Base-by-base conservation (phyloP, 192 early-diverging fungal species). In the Umbelopsis sp. region DNA sequence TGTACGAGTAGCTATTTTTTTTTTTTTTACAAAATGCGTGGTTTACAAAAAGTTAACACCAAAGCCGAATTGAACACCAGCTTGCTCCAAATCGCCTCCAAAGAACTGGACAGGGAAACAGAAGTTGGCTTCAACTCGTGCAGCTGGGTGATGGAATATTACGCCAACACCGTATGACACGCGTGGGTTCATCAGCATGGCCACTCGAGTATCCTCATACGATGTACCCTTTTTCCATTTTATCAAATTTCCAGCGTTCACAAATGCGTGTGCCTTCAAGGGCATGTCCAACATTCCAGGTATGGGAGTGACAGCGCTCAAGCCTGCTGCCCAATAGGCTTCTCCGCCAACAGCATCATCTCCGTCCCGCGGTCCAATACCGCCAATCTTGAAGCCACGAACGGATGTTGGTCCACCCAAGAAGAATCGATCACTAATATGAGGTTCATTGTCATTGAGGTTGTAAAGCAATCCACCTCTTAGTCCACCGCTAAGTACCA, bases 281-380 rank as follows among this genome's bases (percentile, higher is more conserved):
- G 91, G 87, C 21, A 88, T 76, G 11, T 67, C 75, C 3, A 76
- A 67, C 5, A 95, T 71, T 51, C 79, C 88, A 6, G 97, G 96
- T 71, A 97, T 74, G 9, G 94, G 94, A 0, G 94, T 89, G 51
- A 95, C 87, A 47, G 94, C 77, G 69, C 92, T 93, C 11, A 94
- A 30, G 0, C 95, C 94, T 0, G 86, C 88, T 6, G 93, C 85
- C 75, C 90, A 87, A 75, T 93, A 97, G 41, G 86, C 75, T 68
- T 97, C 93, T n/a, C 94, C 97, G 47, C 97, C 97, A 8, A 98
- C 72, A 7, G 90, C 84, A 78, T 99, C 96, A 51, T 74, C 74
- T 81, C 70, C 65, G 15, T 98, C 95, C 58, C 86, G 88, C 18
- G 97, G 97, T 18, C 97, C 97, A 25, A 98, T 81, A 0, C 97